Conservation (phyloP, 1,139 yeast species). For the Sugiyamaella sp. region DNA sequence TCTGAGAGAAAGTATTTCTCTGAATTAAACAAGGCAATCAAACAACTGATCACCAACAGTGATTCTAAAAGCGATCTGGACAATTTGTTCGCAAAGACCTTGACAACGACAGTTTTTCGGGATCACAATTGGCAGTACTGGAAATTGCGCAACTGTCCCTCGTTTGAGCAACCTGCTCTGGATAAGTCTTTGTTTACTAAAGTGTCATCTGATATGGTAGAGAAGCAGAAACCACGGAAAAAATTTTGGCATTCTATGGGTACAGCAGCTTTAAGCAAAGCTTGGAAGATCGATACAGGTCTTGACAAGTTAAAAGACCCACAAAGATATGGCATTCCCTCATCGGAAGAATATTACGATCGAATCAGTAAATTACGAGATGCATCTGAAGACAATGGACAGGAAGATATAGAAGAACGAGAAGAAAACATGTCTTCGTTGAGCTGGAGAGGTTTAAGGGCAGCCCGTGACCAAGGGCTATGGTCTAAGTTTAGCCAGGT, state of each 20-base stretch:
- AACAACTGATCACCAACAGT: conserved; percentile 5
- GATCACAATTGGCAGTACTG: conserved; percentile 44
- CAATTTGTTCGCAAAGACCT: conserved; percentile 28
- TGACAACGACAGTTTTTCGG: conserved; percentile 33
- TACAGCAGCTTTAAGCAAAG: conserved; percentile 41
- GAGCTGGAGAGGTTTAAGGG: conserved; percentile 42
- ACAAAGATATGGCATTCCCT: conserved; percentile 27
- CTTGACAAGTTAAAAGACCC: conserved; percentile 29
- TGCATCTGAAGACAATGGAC: conserved; percentile 19
- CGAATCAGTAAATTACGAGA: conserved; percentile 23
- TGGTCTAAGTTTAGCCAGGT: conserved; percentile 39
- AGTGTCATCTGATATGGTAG: conserved; percentile 26
- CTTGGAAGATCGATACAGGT: conserved; percentile 41
- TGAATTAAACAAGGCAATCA: conserved; percentile 26
- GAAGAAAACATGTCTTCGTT: conserved; percentile 29
- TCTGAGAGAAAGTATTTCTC: conserved; percentile 32
- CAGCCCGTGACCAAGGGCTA: conserved; percentile 39
- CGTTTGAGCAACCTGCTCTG: conserved; percentile 35
- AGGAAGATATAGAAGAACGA: conserved; percentile 12
- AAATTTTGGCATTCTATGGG: conserved; percentile 43
- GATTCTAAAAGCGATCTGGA: conserved; percentile 23
- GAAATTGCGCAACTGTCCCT: conserved; percentile 42
- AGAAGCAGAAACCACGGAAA: conserved; percentile 31
- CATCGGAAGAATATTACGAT: conserved; percentile 30
- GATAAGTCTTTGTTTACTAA: conserved; percentile 20